Percentiles rank a stretch among this genome's conserved stretches.
Evolutionary conservation across 1,284 basidiomycete genomes (phyloP).

Genomic region (Tilletia walkeri): DNA sequence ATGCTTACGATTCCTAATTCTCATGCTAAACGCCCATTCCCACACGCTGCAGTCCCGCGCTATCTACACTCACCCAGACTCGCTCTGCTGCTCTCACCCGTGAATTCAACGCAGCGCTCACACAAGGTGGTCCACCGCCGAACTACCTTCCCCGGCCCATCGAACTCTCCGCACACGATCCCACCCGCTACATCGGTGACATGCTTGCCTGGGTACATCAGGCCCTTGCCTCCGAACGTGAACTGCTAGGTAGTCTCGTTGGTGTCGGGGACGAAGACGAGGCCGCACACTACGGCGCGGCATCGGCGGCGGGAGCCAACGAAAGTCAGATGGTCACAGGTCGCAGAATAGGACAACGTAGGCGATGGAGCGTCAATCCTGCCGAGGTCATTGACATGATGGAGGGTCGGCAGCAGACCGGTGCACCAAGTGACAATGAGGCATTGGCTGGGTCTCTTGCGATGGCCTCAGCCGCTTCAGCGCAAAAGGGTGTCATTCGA

Average conservation of each 20-base stretch:
- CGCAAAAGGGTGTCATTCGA: constrained; percentile 10
- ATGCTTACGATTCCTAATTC: too few relatives aligned
- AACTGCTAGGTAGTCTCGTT: constrained; percentile 58
- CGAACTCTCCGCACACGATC: constrained; percentile 94
- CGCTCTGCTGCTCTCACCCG: constrained; percentile 76
- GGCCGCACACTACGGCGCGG: constrained; percentile 53
- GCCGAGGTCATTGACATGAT: constrained; percentile 16
- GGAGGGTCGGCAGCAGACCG: background rate
- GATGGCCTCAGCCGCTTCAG: background rate
- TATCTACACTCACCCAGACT: constrained; percentile 74
- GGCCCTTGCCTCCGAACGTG: constrained; percentile 85
- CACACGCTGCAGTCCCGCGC: constrained; percentile 56
- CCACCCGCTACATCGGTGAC: constrained; percentile 90
- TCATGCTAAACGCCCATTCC: background rate
- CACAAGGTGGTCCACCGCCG: constrained; percentile 71
- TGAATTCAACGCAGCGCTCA: constrained; percentile 81
- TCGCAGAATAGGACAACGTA: constrained; percentile 20
- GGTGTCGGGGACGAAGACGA: constrained; percentile 55
- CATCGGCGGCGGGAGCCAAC: background rate
- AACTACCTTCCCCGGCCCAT: constrained; percentile 86
- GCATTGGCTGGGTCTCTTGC: background rate
- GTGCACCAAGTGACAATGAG: background rate
- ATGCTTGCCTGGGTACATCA: constrained; percentile 99
- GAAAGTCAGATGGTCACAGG: background rate
- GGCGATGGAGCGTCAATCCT: constrained; percentile 17